Conservation (phyloP, 148 eudicot species). For the Rhododendron mucronatum region DNA sequence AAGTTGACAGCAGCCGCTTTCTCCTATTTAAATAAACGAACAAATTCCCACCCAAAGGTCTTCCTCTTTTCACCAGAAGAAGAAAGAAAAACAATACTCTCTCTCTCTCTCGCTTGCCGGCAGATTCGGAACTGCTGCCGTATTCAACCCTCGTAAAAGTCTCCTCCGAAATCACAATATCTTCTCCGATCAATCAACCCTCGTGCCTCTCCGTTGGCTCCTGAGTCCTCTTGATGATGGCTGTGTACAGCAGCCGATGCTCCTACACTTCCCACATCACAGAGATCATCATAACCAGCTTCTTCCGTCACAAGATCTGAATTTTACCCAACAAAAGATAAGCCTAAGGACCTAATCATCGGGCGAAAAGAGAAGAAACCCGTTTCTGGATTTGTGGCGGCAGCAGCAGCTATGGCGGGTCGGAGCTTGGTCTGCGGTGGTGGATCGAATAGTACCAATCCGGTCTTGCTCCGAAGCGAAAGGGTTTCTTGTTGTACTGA, state of each 20-base stretch:
- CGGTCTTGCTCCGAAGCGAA: constrained; percentile 22
- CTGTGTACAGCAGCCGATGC: constrained; percentile 42
- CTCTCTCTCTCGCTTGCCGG: background rate
- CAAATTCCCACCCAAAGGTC: too few species aligned
- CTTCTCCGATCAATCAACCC: background rate
- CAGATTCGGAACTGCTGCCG: background rate
- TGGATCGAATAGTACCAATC: constrained; percentile 11
- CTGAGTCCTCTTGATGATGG: background rate
- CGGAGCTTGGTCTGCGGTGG: constrained; percentile 12
- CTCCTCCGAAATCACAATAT: background rate
- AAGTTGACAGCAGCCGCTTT: too few species aligned
- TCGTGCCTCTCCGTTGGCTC: background rate
- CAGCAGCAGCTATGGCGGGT: constrained; percentile 31
- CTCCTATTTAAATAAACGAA: too few species aligned
- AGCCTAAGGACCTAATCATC: background rate
- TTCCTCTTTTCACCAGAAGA: too few species aligned
- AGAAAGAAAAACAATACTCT: background rate
- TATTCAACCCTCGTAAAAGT: background rate
- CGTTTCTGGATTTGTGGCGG: constrained; percentile 3
- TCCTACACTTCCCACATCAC: constrained; percentile 85
- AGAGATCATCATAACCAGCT: constrained; percentile 83
- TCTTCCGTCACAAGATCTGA: constrained; percentile 60
- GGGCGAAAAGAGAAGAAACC: background rate
- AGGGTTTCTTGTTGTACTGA: constrained; percentile 29
- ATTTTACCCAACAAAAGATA: background rate